Evolutionary conservation across 176 grass and related monocot genomes (phyloP), one percentile per base, ranked within the genome.

Genomic region (Oryza glumipatula): DNA sequence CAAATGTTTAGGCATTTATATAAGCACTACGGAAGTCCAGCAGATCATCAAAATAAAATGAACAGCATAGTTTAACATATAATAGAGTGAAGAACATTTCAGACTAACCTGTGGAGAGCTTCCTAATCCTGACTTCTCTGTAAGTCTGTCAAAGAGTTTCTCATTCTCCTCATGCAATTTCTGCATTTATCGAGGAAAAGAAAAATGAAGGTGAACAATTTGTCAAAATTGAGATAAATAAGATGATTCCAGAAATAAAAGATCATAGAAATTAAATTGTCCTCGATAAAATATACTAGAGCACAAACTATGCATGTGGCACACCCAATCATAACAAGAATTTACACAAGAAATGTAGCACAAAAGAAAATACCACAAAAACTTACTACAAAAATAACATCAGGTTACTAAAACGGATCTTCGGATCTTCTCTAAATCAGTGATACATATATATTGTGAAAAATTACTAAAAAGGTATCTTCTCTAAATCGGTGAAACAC

Each of bases 91-190:
- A 79, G 39, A 52, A 65, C 68, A 84, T 83, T 76, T 52, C 49
- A 17, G 56, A 36, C 80, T 12, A 63, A 98, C 96, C 96, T 92
- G 87, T 26, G 88, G 87, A 33, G 89, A 79, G 70, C 85, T 90
- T 81, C 70, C 91, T 74, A 93, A 67, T 86, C 89, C 78, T 16
- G 96, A 89, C 81, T 95, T 98, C 71, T 95, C 96, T 80, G 89
- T 94, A 30, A 98, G 96, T 75, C 88, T 89, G 23, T 92, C 89
- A 81, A 94, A 95, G 48, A 98, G 89, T 82, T 95, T 98, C 85
- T 98, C 96, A 22, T 98, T 98, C 87, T 98, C 96, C 82, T 94
- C 89, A 21, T 98, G 93, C 79, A 98, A 87, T 95, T 98, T 98
- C 96, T 98, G 79, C 81, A 92, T 83, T 70, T 63, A 77, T 82